Conservation (phyloP, 148 eudicot genomes). For the Bassia scoparia region DNA sequence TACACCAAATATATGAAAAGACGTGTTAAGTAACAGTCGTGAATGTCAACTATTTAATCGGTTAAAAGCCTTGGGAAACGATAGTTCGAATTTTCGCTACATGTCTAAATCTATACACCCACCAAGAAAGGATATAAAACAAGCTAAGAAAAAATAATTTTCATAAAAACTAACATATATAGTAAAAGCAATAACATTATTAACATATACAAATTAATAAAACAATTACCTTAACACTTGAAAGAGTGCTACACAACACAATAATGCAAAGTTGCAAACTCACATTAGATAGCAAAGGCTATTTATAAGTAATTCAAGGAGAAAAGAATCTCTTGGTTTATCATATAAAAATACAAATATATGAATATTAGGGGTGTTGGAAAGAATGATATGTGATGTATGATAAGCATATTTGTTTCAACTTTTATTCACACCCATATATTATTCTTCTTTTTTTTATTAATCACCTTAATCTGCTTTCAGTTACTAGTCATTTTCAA, state of each 20-base stretch:
- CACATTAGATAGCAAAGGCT: background rate
- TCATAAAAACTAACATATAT: background rate
- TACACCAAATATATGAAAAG: background rate
- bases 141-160: background rate
- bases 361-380: too few species aligned
- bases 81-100: too few species aligned
- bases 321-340: background rate
- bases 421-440: constrained; percentile 18
- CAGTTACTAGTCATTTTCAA: constrained; percentile 1
- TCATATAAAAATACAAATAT: too few species aligned
- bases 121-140: background rate
- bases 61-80: too few species aligned
- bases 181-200: background rate
- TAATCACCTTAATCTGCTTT: too few species aligned
- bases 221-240: constrained; percentile 11
- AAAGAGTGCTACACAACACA: constrained; percentile 1
- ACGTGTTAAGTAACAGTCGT: background rate
- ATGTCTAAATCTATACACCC: too few species aligned
- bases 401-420: constrained; percentile 11
- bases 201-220: too few species aligned
- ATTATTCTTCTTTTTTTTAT: too few species aligned
- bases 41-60: too few species aligned
- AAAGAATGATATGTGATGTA: background rate
- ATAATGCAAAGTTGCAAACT: background rate
- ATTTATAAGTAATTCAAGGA: constrained; percentile 24